Evolutionary conservation across 495 filamentous ascomycete genomes (phyloP).

Genomic region (Aspergillus olivimuriae): DNA sequence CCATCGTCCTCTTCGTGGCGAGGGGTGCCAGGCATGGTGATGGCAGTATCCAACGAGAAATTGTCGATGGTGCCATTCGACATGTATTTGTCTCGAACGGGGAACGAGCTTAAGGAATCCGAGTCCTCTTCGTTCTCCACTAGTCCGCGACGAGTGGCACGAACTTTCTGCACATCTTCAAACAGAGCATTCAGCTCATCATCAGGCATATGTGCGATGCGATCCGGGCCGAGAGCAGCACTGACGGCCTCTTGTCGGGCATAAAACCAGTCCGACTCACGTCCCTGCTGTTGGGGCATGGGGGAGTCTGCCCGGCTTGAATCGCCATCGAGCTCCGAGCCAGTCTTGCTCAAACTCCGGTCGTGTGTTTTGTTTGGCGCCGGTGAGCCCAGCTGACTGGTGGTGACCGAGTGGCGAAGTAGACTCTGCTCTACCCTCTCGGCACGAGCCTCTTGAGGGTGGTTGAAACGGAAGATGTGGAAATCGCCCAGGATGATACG

Average conservation of each 20-base stretch:
- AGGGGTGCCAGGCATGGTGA: conserved; percentile 92
- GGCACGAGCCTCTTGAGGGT: conserved; percentile 90
- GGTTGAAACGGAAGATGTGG: conserved; percentile 98
- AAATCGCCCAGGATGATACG: conserved; percentile 97
- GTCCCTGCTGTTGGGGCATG: conserved; percentile 55
- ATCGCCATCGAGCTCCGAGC: conserved; percentile 61
- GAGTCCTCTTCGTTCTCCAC: conserved; percentile 76
- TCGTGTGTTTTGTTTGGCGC: conserved; percentile 69
- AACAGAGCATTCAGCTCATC: conserved; percentile 93
- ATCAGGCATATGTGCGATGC: conserved; percentile 81
- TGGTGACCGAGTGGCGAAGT: conserved; percentile 81
- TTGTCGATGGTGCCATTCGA: conserved; percentile 94
- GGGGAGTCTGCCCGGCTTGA: conserved; percentile 76
- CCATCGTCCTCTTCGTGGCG: conserved; percentile 65
- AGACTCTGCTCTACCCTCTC: conserved; percentile 87
- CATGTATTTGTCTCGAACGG: conserved; percentile 90
- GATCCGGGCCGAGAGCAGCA: conserved; percentile 85
- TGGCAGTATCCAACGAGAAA: conserved; percentile 87
- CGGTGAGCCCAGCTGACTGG: conserved; percentile 69
- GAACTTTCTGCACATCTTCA: conserved; percentile 85
- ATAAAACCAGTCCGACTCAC: conserved; percentile 95
- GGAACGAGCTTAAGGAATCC: conserved; percentile 84
- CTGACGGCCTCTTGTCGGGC: conserved; percentile 87
- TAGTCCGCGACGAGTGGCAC: conserved; percentile 71
- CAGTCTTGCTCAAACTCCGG: conserved; percentile 65